Percentiles rank a stretch among this genome's conserved stretches.
phyloP scores from a whole-genome alignment of 2,329 filamentous ascomycete species.

The Alternaria triticimaculans region DNA sequence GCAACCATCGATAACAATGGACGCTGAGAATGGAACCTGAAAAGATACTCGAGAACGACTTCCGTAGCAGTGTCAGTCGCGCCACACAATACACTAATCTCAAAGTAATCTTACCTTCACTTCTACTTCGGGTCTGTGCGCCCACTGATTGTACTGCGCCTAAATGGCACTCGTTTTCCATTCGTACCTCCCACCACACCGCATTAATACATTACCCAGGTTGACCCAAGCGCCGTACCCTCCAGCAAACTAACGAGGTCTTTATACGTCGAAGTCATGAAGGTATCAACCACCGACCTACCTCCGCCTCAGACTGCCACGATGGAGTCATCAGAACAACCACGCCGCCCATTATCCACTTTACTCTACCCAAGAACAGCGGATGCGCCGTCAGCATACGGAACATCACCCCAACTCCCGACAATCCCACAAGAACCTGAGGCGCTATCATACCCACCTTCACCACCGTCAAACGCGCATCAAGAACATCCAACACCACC shows the following conservation, averaged over 20 bases:
- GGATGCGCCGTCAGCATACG: neutral
- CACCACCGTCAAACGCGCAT: neutral
- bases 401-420: neutral
- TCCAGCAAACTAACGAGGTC: neutral
- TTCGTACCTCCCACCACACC: neutral
- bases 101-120: neutral
- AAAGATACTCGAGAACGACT: neutral
- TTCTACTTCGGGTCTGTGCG: neutral
- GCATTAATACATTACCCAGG: neutral
- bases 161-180: neutral
- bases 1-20: neutral
- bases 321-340: neutral
- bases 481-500: neutral
- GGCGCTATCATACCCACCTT: neutral
- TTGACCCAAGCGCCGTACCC: neutral
- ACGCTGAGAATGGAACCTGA: neutral
- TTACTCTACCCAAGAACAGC: neutral
- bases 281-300: neutral
- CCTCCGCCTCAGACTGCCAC: neutral
- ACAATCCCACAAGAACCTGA: neutral
- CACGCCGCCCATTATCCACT: neutral
- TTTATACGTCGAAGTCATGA: neutral
- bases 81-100: too few species aligned
- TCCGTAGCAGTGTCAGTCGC: neutral
- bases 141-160: neutral